Base-by-base conservation (phyloP, 305 asterid genomes). In the Withania somnifera region DNA sequence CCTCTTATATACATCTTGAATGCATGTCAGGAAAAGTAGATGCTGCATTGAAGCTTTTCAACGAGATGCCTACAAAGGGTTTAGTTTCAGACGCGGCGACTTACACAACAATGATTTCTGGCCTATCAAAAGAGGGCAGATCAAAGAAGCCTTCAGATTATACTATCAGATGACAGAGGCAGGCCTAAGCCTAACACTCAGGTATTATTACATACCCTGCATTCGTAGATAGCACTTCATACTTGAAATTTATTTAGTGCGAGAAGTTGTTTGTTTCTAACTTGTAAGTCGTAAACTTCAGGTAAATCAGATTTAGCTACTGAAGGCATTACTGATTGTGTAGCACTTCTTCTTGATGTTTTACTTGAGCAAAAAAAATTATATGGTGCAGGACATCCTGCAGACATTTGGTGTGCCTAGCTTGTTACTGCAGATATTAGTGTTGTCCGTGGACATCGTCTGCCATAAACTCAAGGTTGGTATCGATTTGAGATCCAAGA, bases 111-210 rank as follows among this genome's bases (percentile, higher is more conserved):
- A 76, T 94, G 83, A 91, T 94, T 78, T 87, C 92, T 11, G 90
- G 95, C 22, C 84, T 95, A 82, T 90, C 98, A 0, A 90, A 89
- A 83, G 89, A 84, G 64, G 98, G 97, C 14, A 86, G 94, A 61
- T 87, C 97, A 0, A 88, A 91, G 98, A 93, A 88, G 99, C 99
- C 85, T 94, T 93, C 69, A 61, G 81, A 63, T 87, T 94, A 81
- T 95, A 86, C 51, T 93, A 93, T 52, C 93, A 91, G 89, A 95
- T 95, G 98, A 91, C 83, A 83, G 91, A 80, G 82, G 91, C 88
- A 26, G 97, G 97, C 45, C 68, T n/a, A n/a, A n/a, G n/a, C n/a
- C n/a, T 93, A 14, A 78, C 47, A 10, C 99, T 98, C 6, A n/a
- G 97, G 89, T 83, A 95, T 92, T 79, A 64, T 81, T 4, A 2